These are phyloP conservation scores for Cordyceps cateniannulata DNA, from an alignment of 2,329 filamentous ascomycete species.

Conservation along the genomic window DNA sequence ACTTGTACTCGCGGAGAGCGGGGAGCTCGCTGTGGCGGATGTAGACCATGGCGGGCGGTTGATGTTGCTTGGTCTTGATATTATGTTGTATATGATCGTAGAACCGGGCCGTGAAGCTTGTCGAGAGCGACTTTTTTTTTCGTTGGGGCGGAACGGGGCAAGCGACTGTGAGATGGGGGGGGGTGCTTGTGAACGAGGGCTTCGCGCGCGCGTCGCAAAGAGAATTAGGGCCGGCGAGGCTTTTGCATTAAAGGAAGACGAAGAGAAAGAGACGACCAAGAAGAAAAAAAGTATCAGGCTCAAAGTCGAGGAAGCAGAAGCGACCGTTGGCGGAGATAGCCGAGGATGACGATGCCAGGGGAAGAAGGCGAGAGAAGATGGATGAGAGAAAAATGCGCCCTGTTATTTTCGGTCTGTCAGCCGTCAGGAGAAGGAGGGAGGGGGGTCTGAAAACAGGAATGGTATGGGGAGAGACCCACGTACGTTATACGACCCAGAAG, in stretches of 20 bases:
- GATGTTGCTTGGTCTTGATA: not conserved
- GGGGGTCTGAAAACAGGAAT: too few species aligned
- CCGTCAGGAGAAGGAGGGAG: not conserved
- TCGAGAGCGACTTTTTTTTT: not conserved
- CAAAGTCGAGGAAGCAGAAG: not conserved
- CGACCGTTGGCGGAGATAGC: not conserved
- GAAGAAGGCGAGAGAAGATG: not conserved
- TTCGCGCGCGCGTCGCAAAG: not conserved
- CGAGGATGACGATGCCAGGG: not conserved
- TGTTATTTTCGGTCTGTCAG: too few species aligned
- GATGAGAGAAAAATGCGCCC: not conserved
- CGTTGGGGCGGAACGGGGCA: conserved; percentile 1
- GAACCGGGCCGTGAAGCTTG: not conserved
- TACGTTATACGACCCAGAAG: too few species aligned
- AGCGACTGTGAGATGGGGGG: too few species aligned
- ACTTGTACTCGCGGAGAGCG: conserved; percentile 90
- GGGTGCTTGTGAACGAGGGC: too few species aligned
- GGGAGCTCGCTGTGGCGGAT: conserved; percentile 86
- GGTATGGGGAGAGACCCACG: too few species aligned
- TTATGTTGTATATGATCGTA: not conserved
- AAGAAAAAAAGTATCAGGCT: not conserved
- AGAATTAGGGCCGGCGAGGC: not conserved
- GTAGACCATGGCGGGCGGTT: conserved; percentile 67
- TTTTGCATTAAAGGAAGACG: not conserved
- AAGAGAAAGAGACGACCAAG: not conserved